A percentile compares a stretch with the other conserved stretches of the same genome.
Conservation (phyloP, 2,329 filamentous ascomycete genomes). For the Sordariomycetes sp. region DNA sequence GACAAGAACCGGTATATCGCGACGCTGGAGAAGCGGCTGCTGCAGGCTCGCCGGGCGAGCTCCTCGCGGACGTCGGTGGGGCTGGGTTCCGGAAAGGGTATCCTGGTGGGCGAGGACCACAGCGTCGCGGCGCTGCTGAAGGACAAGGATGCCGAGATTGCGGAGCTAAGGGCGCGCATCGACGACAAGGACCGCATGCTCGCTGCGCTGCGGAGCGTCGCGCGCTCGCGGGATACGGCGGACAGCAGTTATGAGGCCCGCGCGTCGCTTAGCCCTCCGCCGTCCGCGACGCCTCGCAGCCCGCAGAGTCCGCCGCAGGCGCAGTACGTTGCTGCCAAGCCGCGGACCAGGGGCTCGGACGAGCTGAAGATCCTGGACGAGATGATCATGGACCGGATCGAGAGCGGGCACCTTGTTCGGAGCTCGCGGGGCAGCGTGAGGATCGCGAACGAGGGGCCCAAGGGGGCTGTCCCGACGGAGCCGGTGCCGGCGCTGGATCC, state of each 20-base stretch:
- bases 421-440: constrained; percentile 54
- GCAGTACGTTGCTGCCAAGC: constrained; percentile 23
- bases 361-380: constrained; percentile 95
- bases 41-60: constrained; percentile 83
- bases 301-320: constrained; percentile 12
- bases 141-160: constrained; percentile 88
- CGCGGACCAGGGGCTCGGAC: constrained; percentile 52
- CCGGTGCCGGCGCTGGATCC: constrained; percentile 1
- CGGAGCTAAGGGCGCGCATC: constrained; percentile 73
- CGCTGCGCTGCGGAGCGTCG: constrained; percentile 68
- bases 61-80: constrained; percentile 76
- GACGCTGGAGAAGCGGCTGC: constrained; percentile 79
- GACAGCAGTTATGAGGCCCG: constrained; percentile 24
- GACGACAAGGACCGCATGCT: constrained; percentile 97
- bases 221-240: constrained; percentile 73
- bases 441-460: constrained; percentile 5
- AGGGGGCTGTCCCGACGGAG: constrained; percentile 5
- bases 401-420: constrained; percentile 58
- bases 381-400: constrained; percentile 86
- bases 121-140: constrained; percentile 59
- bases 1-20: constrained; percentile 96
- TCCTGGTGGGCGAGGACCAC: constrained; percentile 66
- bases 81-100: constrained; percentile 47
- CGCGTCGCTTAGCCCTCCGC: constrained; percentile 12
- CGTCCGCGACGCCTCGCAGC: constrained; percentile 16